Conservation (phyloP, 352 stramenopile species). For the Albugo laibachii region DNA sequence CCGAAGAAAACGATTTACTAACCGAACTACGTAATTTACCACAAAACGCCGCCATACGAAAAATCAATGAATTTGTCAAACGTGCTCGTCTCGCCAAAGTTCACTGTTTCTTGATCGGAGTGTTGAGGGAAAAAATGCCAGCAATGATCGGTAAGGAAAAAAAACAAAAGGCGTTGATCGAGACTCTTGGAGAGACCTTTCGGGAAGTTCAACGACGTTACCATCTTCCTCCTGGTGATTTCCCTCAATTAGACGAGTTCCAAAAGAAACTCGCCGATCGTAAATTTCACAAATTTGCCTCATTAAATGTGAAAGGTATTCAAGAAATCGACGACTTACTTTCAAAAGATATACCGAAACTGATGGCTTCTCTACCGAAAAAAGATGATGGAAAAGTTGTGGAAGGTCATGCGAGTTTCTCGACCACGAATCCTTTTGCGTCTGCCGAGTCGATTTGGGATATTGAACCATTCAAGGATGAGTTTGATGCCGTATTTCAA, state of each 20-base stretch:
- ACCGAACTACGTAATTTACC: constrained; percentile 90
- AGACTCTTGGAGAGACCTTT: constrained; percentile 90
- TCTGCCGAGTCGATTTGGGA: constrained; percentile 30
- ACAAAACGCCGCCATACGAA: constrained; percentile 89
- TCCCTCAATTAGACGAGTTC: constrained; percentile 86
- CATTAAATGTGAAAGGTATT: constrained; percentile 87
- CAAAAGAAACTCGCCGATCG: constrained; percentile 46
- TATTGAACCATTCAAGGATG: constrained; percentile 34
- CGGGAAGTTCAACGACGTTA: constrained; percentile 95
- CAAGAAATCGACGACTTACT: constrained; percentile 97
- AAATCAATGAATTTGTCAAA: constrained; percentile 92
- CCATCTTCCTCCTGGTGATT: constrained; percentile 88
- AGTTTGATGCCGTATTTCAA: constrained; percentile 74
- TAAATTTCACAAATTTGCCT: constrained; percentile 84
- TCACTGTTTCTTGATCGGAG: constrained; percentile 95
- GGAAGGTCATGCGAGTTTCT: constrained; percentile 1
- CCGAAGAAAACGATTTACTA: constrained; percentile 94
- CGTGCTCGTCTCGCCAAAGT: constrained; percentile 88
- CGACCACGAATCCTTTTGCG: constrained; percentile 10
- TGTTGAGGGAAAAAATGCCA: constrained; percentile 93
- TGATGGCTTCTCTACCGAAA: constrained; percentile 69
- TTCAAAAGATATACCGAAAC: constrained; percentile 88
- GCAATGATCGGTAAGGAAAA: constrained; percentile 93
- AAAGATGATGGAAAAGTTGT: constrained; percentile 12
- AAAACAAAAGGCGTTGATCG: constrained; percentile 90